phyloP scores from a whole-genome alignment of 1,139 yeast species.

The Hansenula anomala region DNA sequence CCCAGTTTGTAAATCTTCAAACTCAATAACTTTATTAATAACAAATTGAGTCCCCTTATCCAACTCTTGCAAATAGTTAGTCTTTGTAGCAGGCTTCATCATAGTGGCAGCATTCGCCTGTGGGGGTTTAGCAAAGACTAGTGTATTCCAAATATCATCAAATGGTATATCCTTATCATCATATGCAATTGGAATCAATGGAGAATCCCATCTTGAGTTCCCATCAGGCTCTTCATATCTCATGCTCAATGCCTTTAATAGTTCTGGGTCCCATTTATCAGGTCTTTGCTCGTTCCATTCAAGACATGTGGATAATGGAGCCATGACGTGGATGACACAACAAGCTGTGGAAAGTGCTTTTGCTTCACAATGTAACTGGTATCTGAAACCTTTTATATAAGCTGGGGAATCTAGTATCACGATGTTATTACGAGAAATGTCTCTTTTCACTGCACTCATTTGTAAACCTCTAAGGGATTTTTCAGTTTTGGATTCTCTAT shows the following conservation, averaged over 20 bases:
- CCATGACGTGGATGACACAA: conserved; percentile 75
- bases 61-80: conserved; percentile 73
- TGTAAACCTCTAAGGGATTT: conserved; percentile 81
- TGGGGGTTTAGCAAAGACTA: conserved; percentile 58
- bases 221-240: conserved; percentile 93
- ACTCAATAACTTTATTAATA: conserved; percentile 51
- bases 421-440: conserved; percentile 59
- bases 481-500: conserved; percentile 66
- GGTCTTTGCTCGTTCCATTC: conserved; percentile 49
- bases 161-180: conserved; percentile 56
- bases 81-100: conserved; percentile 65
- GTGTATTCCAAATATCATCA: conserved; percentile 68
- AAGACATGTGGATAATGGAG: conserved; percentile 56
- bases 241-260: conserved; percentile 68
- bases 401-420: conserved; percentile 84
- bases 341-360: conserved; percentile 79
- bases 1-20: conserved; percentile 51
- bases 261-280: conserved; percentile 61
- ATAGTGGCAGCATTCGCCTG: conserved; percentile 76
- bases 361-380: conserved; percentile 91
- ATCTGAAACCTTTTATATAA: conserved; percentile 92
- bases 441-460: conserved; percentile 84
- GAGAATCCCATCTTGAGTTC: conserved; percentile 90
- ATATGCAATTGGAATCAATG: conserved; percentile 67
- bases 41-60: conserved; percentile 70